A percentile compares a stretch with the other conserved stretches of the same genome.
Evolutionary conservation across 192 early-diverging fungal species (phyloP).

Genomic region (Fimicolochytrium jonesii): DNA sequence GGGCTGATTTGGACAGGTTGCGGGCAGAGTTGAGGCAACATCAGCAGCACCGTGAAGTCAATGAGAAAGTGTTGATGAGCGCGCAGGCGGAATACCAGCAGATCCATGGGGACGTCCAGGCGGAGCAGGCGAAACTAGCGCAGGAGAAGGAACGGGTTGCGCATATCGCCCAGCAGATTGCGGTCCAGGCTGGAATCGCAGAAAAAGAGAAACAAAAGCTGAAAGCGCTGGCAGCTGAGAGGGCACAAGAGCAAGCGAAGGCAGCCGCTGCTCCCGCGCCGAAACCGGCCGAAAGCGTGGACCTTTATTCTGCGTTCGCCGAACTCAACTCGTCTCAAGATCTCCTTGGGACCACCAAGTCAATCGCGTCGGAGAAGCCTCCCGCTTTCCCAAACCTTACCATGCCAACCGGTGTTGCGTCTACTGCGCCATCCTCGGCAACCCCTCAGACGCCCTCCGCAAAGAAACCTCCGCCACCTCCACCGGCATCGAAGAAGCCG

Average conservation of each 20-base stretch:
- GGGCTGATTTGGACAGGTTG: constrained; percentile 51
- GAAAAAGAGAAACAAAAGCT: neutral
- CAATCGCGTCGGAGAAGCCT: too few relatives aligned
- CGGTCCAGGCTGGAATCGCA: constrained; percentile 16
- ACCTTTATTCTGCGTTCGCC: constrained; percentile 5
- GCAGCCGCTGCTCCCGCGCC: neutral
- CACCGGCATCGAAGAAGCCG: constrained; percentile 17
- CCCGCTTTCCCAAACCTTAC: too few relatives aligned
- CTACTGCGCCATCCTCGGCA: neutral
- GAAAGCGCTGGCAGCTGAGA: neutral
- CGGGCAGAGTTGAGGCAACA: constrained; percentile 58
- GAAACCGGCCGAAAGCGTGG: neutral
- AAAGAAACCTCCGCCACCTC: constrained; percentile 19
- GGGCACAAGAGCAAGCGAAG: neutral
- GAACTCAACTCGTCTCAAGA: too few relatives aligned
- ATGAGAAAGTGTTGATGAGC: constrained; percentile 53
- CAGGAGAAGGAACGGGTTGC: constrained; percentile 18
- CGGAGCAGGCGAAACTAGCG: constrained; percentile 19
- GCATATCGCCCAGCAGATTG: constrained; percentile 2
- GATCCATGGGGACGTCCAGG: constrained; percentile 42
- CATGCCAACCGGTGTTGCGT: neutral
- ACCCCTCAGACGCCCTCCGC: neutral
- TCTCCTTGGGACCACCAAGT: too few relatives aligned
- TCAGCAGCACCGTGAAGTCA: constrained; percentile 59
- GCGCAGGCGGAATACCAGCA: constrained; percentile 62